Base-by-base conservation (phyloP, 2,329 filamentous ascomycete species). In the Fusarium illudens region DNA sequence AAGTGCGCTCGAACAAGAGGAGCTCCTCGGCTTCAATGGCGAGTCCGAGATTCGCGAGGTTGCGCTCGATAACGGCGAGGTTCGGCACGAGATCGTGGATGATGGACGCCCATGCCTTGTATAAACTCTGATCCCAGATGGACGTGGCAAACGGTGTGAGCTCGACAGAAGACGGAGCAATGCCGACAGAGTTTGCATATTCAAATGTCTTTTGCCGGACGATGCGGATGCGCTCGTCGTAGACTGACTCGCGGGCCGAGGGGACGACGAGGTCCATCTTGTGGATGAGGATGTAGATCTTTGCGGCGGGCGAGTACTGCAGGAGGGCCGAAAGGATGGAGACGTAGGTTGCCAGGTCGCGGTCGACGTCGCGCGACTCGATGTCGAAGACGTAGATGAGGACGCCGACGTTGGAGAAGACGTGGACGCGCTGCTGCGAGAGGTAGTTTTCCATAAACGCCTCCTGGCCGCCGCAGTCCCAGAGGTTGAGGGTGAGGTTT, bases 331-430 rank as follows among this genome's bases (percentile, higher is more conserved):
- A 89, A 72, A 98, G 93, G 77, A 98, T 96, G 70, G 92, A 91
- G 54, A 91, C 89, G 83, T 98, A 99, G 61, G 94, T 97, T 60
- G 95, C 89, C 54, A 98, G 88, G 78, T 99, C 96, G 73, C 93
- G 91, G 66, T 96, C 92, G 73, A 97, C 93, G 79, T 98, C 96
- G 77, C 94, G 91, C 17, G 93, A 97, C 79, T 98, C 96, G 71
- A 98, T 96, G 78, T 99, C 96, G 81, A 99, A 99, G 79, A 99
- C 96, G 83, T 99, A 99, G 80, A 99, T 98, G 61, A 99, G 88
- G 53, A 98, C 96, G 52, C 94, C 95, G 65, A 97, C 96, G 78
- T 96, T 95, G 75, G 91, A 93, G 83, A 99, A 99, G 79, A 99
- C 95, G 81, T 98, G 96, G 58, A 93, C 90, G 63, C 96, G 92